Base-by-base conservation (phyloP, 1,284 basidiomycete species). In the Pyrrhoderma noxium region DNA sequence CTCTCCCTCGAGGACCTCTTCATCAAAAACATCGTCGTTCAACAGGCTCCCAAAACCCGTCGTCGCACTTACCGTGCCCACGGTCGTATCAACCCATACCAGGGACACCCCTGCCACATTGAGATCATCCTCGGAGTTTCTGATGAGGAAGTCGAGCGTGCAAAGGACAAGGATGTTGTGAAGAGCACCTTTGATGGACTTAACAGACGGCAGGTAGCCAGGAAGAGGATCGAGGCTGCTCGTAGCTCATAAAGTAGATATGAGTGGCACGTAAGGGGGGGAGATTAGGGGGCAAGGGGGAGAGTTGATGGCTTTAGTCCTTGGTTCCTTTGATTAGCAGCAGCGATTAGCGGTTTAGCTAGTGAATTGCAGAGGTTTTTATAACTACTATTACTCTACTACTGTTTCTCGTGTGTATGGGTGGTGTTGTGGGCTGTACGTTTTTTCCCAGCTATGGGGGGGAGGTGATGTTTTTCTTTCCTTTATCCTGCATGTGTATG, bases 11-110 rank as follows among this genome's bases (percentile, higher is more conserved):
- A 98, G 65, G 92, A 95, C 59, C 85, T 99, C 54, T 64, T 74
- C 67, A 95, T 99, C 80, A 93, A 89, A 79, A 96, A 89, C 82
- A 97, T 99, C 62, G 89, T 92, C 60, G 93, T 99, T 57, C 89
- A 99, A 71, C 95, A 99, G 75, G 96, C 96, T 60, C 96, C 95
- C 59, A 99, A 99, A 92, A 99, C 96, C 69, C 93, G 93, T 71
- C 92, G 96, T 66, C 91, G 96, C 69, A 99, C 96, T 61, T 99
- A 96, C 85, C 93, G 96, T 74, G 96, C 96, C 49, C 92, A 94
- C 72, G 91, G 91, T 83, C 86, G 91, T 64, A 93, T 90, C 70
- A 90, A 89, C 74, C 86, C 88, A 49, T 89, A 89, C 77, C 88
- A 92, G 72, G 89, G 90, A 51, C 85, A 89, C 75, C 93, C 92